Conservation (phyloP, 495 filamentous ascomycete species). For the Hypomontagnella submonticulosa region DNA sequence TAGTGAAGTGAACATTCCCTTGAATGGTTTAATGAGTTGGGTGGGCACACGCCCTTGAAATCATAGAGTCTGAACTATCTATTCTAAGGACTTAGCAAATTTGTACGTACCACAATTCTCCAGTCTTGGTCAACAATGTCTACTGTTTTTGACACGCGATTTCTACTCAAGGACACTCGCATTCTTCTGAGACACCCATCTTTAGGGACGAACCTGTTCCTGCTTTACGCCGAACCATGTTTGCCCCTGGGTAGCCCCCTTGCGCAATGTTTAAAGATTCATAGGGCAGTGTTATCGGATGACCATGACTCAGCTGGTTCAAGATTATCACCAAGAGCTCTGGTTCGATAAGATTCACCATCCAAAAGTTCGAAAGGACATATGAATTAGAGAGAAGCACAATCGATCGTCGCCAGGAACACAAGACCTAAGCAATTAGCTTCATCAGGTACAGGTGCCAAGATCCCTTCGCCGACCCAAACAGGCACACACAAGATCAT, state of each 20-base stretch:
- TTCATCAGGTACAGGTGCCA: constrained; percentile 37
- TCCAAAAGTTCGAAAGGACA: constrained; percentile 1
- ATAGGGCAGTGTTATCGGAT: constrained; percentile 22
- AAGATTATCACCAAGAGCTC: constrained; percentile 15
- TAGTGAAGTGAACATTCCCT: constrained; percentile 17
- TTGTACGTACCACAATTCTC: constrained; percentile 14
- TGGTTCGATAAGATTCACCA: constrained; percentile 3
- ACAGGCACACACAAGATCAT: constrained; percentile 10
- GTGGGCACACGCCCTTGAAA: constrained; percentile 6
- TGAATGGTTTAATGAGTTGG: constrained; percentile 17
- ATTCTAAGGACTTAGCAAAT: too few relatives aligned
- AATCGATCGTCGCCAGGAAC: constrained; percentile 37
- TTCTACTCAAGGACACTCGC: constrained; percentile 17
- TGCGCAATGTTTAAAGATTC: constrained; percentile 24
- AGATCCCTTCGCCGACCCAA: constrained; percentile 33
- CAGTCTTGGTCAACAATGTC: constrained; percentile 4
- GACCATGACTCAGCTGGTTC: constrained; percentile 6
- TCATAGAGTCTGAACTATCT: neutral
- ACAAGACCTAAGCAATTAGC: constrained; percentile 10
- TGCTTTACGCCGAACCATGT: constrained; percentile 23
- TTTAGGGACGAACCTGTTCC: constrained; percentile 29
- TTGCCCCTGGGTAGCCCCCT: constrained; percentile 26
- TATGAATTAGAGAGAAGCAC: constrained; percentile 2
- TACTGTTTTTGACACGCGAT: constrained; percentile 12
- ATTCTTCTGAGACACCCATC: constrained; percentile 41